A percentile compares a stretch with the other conserved stretches of the same genome.
phyloP scores from a whole-genome alignment of 208 protist genomes.

The Acanthamoeba royreba region DNA sequence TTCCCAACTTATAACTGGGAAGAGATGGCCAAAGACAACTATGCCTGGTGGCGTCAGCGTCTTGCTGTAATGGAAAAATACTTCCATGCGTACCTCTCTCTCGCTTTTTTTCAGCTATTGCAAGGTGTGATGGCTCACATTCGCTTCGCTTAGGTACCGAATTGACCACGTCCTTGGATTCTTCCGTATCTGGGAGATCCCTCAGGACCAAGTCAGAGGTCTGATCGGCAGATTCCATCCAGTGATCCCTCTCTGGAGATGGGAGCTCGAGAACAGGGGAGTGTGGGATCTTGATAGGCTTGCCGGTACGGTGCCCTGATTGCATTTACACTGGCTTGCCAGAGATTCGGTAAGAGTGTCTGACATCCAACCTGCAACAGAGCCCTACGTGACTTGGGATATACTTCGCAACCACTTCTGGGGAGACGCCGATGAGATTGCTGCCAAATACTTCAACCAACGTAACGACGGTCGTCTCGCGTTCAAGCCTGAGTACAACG shows the following conservation, averaged over 20 bases:
- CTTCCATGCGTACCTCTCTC: conserved; percentile 39
- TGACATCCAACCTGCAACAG: no score
- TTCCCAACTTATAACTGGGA: conserved; percentile 87
- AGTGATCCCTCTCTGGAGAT: conserved; percentile 55
- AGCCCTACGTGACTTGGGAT: conserved; percentile 66
- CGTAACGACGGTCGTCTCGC: not conserved
- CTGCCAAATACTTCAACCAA: conserved; percentile 49
- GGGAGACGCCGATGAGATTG: conserved; percentile 41
- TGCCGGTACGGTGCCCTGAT: conserved; percentile 10
- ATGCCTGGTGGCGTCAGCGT: conserved; percentile 70
- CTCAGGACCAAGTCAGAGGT: conserved; percentile 52
- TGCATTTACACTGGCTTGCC: not conserved
- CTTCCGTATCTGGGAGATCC: conserved; percentile 87
- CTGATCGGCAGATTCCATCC: conserved; percentile 67
- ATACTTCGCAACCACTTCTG: conserved; percentile 55
- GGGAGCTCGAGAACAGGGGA: conserved; percentile 60
- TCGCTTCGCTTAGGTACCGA: conserved; percentile 54
- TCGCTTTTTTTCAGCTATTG: not conserved
- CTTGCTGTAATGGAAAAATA: conserved; percentile 51
- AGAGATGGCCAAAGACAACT: conserved; percentile 78
- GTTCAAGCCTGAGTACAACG: conserved; percentile 64
- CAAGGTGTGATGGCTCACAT: not conserved
- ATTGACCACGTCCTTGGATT: conserved; percentile 86
- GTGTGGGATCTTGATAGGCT: conserved; percentile 67
- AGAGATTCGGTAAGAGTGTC: not conserved